Base-by-base conservation (phyloP, 129 eudicot genomes). In the Tagetes patula region DNA sequence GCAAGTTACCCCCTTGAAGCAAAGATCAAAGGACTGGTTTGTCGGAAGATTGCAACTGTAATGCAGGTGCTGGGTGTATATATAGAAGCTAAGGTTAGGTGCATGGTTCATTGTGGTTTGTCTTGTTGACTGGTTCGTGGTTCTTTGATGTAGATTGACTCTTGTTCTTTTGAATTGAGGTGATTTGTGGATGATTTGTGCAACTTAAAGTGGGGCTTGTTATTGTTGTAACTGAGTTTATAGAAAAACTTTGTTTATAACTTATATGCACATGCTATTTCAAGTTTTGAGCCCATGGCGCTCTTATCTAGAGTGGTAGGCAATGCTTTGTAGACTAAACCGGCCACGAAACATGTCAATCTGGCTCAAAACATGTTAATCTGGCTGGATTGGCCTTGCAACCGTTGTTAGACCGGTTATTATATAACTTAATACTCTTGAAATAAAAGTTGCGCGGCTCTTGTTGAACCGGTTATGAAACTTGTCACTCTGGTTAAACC, bases 51-150 rank as follows among this genome's bases (percentile, higher is more conserved):
- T 56, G 69, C 34, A 41, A 48, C 45, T 59, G 75, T 76, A 56
- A 76, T 32, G 62, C 61, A 45, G 67, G 82, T 53, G 77, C 31
- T 33, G 68, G 77, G 67, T 78, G 82, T 78, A 78, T 65, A 72
- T 78, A 78, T 68, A 42, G 8, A 58, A 56, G 43, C 4, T 34
- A 49, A 5, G 20, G 48, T 56, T 47, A 12, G 78, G 63, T 74
- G 8, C 63, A 56, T 67, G 80, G 69, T 67, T 56, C 43, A 33
- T 76, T 75, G 70, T 58, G 75, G 63, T 63, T 52, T 65, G 73
- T 71, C 72, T 64, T 78, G 70, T 59, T 37, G 41, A 37, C 46
- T 62, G 82, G 64, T 52, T 66, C 47, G 30, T 70, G 82, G 82
- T 54, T 39, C 65, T 42, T 42, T 64, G 68, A 69, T 76, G 74